Evolutionary conservation across 345 rosid genomes (phyloP).

Genomic region (Sonneratia caseolaris): DNA sequence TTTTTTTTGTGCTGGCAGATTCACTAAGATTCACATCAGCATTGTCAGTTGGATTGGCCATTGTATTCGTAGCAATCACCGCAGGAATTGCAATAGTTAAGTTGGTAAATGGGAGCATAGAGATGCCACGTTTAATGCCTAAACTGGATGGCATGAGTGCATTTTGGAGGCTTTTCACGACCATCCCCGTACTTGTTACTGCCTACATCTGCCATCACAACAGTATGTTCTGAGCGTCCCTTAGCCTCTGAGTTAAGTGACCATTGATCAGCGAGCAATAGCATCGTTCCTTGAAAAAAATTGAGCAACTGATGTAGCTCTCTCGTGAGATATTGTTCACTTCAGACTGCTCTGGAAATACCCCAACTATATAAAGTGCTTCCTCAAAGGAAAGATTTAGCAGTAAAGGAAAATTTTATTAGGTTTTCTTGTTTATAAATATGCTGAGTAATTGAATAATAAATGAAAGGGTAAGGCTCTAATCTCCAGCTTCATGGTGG

Average conservation of each 20-base stretch:
- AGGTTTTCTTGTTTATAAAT: not conserved
- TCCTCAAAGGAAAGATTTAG: too few species aligned
- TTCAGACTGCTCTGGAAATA: too few species aligned
- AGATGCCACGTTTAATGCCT: constrained; percentile 44
- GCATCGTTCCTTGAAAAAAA: not conserved
- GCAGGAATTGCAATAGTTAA: constrained; percentile 40
- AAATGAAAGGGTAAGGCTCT: not conserved
- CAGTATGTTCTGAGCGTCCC: constrained; percentile 22
- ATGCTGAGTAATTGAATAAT: not conserved
- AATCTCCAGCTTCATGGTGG: not conserved
- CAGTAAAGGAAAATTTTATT: not conserved
- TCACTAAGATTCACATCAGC: constrained; percentile 64
- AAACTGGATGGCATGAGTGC: constrained; percentile 37
- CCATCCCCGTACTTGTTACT: constrained; percentile 51
- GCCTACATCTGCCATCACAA: constrained; percentile 68
- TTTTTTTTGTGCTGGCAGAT: constrained; percentile 21
- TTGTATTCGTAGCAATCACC: constrained; percentile 55
- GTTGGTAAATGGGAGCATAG: constrained; percentile 32
- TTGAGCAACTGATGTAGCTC: not conserved
- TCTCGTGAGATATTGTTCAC: not conserved
- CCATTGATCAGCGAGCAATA: not conserved
- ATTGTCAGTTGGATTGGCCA: constrained; percentile 46
- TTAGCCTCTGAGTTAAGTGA: not conserved
- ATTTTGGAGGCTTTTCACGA: constrained; percentile 61
- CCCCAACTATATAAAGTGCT: too few species aligned